Evolutionary conservation across 805 yeast species (phyloP), one percentile per base, ranked within the genome.

Genomic region (Wickerhamomyces xylosicus): DNA sequence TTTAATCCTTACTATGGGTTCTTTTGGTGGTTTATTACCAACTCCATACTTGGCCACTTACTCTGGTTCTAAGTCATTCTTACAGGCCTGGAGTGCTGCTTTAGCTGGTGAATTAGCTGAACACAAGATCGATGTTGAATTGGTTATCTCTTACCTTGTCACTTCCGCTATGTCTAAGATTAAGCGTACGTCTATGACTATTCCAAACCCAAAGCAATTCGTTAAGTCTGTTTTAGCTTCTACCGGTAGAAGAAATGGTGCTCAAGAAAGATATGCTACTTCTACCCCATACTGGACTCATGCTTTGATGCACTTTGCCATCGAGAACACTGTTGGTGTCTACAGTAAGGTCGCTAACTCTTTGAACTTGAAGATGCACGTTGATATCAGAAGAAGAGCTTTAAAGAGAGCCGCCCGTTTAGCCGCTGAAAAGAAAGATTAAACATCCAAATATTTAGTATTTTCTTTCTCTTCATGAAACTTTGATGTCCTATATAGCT

Each of bases 131-230:
- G 98, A 92, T 54, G 97, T 86, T 41, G 87, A 90, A 62, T 65
- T 86, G 33, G 79, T 84, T 22, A 59, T 89, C 34, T 85, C 96
- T 9, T 92, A 92, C 61, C 69, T 92, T 50, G 97, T 92, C 32
- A 82, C 96, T 5, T 83, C 95, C 27, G 84, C 95, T 45, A 87
- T 92, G 97, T 89, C 97, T 34, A 92, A 92, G 69, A 76, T 92
- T 53, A 80, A 79, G 62, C 77, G 81, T 53, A 57, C 92, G 10
- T 80, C 94, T 18, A 57, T 69, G 28, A 50, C 77, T 50, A 84
- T 89, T 53, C 98, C 98, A 44, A 79, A 66, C 52, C 95, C 97
- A 40, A 73, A 75, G 57, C 56, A 57, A 19, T 92, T 92, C 61
- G 98, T 92, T 33, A 57, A 64, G n/a, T 63, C 92, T 16, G 71